Evolutionary conservation across 805 yeast genomes (phyloP), one percentile per base, ranked within the genome.

Genomic region (Naumovozyma dairenensis): DNA sequence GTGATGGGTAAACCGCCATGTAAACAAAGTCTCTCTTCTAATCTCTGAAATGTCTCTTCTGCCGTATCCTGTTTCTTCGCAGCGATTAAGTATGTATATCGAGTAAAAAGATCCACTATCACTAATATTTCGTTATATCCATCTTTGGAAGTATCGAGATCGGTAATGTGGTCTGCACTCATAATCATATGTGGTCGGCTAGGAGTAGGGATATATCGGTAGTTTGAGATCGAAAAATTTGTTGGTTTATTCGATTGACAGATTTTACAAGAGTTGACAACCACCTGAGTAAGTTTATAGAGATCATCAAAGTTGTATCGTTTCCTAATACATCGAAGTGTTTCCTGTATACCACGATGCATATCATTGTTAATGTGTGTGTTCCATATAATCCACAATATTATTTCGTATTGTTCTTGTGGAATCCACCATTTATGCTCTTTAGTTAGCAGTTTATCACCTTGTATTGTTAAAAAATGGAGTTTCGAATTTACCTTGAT

Each of bases 91-190:
- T 24, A 24, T 7, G 26, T 24, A 12, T 24, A 24, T 24, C 26
- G 10, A n/a, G 26, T 24, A 12, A 24, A 24, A 7, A 24, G 13
- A 24, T 24, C 26, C 8, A 24, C 26, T 24, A 24, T n/a, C 13
- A 24, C 26, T 24, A 24, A 12, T 7, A 24, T 24, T n/a, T 24
- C 26, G 26, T 24, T 15, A n/a, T 8, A 24, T n/a, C 26, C 26
- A 7, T n/a, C 13, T 12, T 7, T 6, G 10, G 26, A 24, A 6
- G 8, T 6, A 6, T n/a, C 14, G 6, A 24, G 13, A 24, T 24
- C 26, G 13, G 26, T 24, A 12, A 24, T 24, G 26, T 24, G 26
- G 13, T 24, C 26, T n/a, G 26, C 26, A 12, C 26, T 24, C 26
- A 24, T 24, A n/a, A 24, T 24, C 6, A 6, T 24, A 8, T 24